Evolutionary conservation across 306 rosid genomes (phyloP).

Genomic region (Vigna mungo): DNA sequence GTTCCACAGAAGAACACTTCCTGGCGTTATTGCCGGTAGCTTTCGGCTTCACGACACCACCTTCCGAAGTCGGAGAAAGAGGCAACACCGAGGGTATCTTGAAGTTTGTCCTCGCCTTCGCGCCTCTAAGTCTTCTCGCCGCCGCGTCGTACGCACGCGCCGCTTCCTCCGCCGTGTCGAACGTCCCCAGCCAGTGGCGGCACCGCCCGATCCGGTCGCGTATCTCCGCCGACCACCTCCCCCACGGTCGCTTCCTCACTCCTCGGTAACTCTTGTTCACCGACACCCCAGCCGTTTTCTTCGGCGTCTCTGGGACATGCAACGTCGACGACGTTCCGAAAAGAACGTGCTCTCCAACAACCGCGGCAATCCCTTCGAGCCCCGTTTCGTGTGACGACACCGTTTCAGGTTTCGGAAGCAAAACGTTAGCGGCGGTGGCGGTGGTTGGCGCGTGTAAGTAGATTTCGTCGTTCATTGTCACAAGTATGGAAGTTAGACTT

Average conservation of each 20-base stretch:
- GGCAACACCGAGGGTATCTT: constrained; percentile 71
- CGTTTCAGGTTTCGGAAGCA: not conserved
- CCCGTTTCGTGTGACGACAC: not conserved
- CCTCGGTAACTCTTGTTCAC: constrained; percentile 64
- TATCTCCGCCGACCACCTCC: constrained; percentile 94
- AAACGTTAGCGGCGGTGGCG: not conserved
- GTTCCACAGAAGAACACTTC: constrained; percentile 59
- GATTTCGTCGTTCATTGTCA: constrained; percentile 32
- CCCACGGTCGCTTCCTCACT: constrained; percentile 95
- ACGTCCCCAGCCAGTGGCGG: constrained; percentile 92
- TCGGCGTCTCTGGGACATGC: constrained; percentile 7
- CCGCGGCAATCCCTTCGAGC: constrained; percentile 87
- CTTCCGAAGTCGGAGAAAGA: constrained; percentile 36
- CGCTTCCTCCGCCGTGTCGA: constrained; percentile 93
- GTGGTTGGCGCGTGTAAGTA: constrained; percentile 7
- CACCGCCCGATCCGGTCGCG: constrained; percentile 85
- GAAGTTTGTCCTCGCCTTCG: constrained; percentile 83
- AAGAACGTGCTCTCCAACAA: constrained; percentile 75
- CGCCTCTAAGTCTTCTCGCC: constrained; percentile 82
- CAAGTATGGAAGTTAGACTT: not conserved
- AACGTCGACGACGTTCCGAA: constrained; percentile 51
- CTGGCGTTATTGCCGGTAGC: not conserved
- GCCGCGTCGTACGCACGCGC: constrained; percentile 96
- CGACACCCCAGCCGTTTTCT: not conserved
- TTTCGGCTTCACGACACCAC: constrained; percentile 15